Conservation (phyloP, 768 basidiomycete species). For the Macrocybe gigantea region DNA sequence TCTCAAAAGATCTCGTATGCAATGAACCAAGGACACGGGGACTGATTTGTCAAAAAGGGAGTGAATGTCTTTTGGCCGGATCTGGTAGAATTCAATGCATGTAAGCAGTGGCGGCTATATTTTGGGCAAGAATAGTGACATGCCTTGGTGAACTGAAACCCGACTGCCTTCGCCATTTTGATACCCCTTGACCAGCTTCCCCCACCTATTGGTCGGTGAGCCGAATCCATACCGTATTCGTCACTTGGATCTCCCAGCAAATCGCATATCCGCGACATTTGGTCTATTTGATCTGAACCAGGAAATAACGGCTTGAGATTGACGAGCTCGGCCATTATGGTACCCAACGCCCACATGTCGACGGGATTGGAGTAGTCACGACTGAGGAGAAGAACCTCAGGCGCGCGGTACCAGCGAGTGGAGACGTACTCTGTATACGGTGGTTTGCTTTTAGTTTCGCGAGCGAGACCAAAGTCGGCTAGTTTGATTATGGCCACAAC, state of each 20-base stretch:
- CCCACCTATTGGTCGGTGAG: slow-evolving; percentile 71
- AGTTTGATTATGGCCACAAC: slow-evolving; percentile 96
- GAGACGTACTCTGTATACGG: slow-evolving; percentile 99
- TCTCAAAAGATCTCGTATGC: slow-evolving; percentile 85
- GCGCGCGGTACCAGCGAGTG: slow-evolving; percentile 99
- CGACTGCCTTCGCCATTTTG: slow-evolving; percentile 80
- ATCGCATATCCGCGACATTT: slow-evolving; percentile 85
- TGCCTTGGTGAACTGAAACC: slow-evolving; percentile 89
- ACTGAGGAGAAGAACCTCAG: slow-evolving; percentile 89
- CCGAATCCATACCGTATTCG: slow-evolving; percentile 73
- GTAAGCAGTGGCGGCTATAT: slow-evolving; percentile 4
- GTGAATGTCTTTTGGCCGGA: slow-evolving; percentile 58
- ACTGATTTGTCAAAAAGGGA: slow-evolving; percentile 74
- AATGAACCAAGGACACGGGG: slow-evolving; percentile 79
- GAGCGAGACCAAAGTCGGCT: slow-evolving; percentile 95
- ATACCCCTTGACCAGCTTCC: slow-evolving; percentile 85
- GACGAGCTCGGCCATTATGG: slow-evolving; percentile 95
- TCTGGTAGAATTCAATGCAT: slow-evolving; percentile 18
- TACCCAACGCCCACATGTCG: slow-evolving; percentile 99
- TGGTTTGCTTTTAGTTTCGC: slow-evolving; percentile 81
- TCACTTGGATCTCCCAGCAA: slow-evolving; percentile 88
- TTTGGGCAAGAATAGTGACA: slow-evolving; percentile 16
- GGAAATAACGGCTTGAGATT: slow-evolving; percentile 96
- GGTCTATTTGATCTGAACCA: slow-evolving; percentile 88
- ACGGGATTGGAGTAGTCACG: slow-evolving; percentile 95